phyloP scores from a whole-genome alignment of 306 rosid species.

The Vigna reflexopilosa region DNA sequence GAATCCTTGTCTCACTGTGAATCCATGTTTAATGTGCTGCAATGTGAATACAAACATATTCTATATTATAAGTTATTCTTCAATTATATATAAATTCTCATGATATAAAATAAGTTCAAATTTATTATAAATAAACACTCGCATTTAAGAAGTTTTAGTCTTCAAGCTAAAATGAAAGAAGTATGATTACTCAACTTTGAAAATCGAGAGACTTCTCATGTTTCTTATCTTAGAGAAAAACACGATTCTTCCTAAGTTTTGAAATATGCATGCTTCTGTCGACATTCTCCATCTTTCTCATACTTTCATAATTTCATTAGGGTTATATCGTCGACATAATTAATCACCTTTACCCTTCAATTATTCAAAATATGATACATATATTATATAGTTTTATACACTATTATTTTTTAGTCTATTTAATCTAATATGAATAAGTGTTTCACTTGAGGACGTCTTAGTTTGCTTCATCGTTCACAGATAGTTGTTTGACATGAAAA shows the following conservation, averaged over 20 bases:
- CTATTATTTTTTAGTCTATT: too few species aligned
- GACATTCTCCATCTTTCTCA: neutral
- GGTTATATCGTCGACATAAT: neutral
- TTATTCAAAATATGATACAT: neutral
- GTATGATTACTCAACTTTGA: neutral
- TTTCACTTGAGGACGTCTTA: too few species aligned
- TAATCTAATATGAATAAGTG: too few species aligned
- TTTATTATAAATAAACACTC: neutral
- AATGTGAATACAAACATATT: neutral
- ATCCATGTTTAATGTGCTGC: neutral
- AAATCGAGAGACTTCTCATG: neutral
- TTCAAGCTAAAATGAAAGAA: neutral
- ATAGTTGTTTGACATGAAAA: too few species aligned
- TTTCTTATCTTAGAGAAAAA: neutral
- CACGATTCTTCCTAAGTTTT: neutral
- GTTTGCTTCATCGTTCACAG: too few species aligned
- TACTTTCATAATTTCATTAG: neutral
- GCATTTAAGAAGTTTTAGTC: neutral
- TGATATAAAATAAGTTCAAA: too few species aligned
- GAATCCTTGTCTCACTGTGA: too few species aligned
- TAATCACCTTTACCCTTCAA: conserved; percentile 7
- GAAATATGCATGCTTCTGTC: neutral
- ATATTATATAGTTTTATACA: too few species aligned
- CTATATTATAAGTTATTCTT: neutral
- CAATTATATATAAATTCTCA: too few species aligned